Evolutionary conservation across 306 rosid species (phyloP), one percentile per base, ranked within the genome.

Genomic region (Astragalus membranaceus): DNA sequence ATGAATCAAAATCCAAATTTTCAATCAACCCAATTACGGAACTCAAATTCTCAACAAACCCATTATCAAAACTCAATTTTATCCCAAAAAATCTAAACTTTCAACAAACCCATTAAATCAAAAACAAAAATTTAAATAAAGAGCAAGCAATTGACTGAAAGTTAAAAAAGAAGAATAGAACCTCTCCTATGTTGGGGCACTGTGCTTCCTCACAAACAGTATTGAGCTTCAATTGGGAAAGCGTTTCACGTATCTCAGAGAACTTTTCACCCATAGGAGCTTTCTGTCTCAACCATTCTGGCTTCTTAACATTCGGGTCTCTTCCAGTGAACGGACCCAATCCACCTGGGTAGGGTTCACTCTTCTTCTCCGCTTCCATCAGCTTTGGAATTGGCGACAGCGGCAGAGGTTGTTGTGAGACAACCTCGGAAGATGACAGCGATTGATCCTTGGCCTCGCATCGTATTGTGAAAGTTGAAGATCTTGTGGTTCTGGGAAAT

Each of bases 151-250:
- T 13, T 2, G 8, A 47, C 4, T 11, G 1, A 41, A 39, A 26
- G 7, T 3, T 5, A n/a, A 75, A 58, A 8, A 12, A 0, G 15
- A 32, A 26, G 14, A 75, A 64, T 39, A 35, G 56, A 53, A 83
- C 87, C 87, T 87, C 91, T 20, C 96, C 91, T 17, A 90, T 90
- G 81, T 90, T 90, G 7, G 96, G 96, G 72, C 96, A 87, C 42
- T 90, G 96, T 1, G 96, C 96, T 65, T 90, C 96, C 62, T 85
- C 89, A 50, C 94, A 90, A 33, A 90, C 94, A 13, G 96, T 90
- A 78, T 90, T 84, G 35, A 90, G 91, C 2, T 86, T 88, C 89
- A 87, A 80, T 33, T 82, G 80, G 7, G 96, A 84, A 46, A 90
- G 74, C 0, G 94, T 78, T 39, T 69, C 76, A 60, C 85, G 86